Conservation (phyloP, 2,329 filamentous ascomycete genomes). For the Fusarium tupiense region DNA sequence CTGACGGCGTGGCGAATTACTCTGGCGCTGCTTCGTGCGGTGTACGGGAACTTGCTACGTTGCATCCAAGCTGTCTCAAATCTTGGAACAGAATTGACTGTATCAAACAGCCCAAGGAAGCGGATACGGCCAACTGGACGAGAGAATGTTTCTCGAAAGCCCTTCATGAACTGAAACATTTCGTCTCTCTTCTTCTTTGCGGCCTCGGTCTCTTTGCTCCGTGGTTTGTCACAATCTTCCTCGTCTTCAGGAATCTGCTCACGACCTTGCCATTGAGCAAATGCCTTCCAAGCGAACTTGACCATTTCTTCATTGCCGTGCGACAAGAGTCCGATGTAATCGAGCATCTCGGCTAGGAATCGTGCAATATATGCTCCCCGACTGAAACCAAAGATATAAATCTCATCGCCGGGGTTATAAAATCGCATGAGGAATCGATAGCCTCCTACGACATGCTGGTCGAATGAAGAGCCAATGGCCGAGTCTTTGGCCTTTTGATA, state of each 20-base stretch:
- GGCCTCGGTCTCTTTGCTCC: slow-evolving; percentile 50
- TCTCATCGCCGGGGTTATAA: slow-evolving; percentile 71
- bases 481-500: slow-evolving; percentile 80
- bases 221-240: slow-evolving; percentile 28
- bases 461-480: slow-evolving; percentile 82
- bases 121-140: slow-evolving; percentile 77
- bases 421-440: slow-evolving; percentile 84
- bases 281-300: slow-evolving; percentile 84
- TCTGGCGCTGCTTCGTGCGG: slow-evolving; percentile 64
- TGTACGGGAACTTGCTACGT: slow-evolving; percentile 79
- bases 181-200: slow-evolving; percentile 56
- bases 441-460: slow-evolving; percentile 83
- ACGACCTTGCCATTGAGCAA: slow-evolving; percentile 76
- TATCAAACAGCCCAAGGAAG: slow-evolving; percentile 84
- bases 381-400: slow-evolving; percentile 80
- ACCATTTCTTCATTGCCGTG: slow-evolving; percentile 89
- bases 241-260: slow-evolving; percentile 55
- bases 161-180: slow-evolving; percentile 79
- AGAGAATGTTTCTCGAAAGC: slow-evolving; percentile 83
- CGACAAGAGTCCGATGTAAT: slow-evolving; percentile 81
- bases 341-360: slow-evolving; percentile 85
- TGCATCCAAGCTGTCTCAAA: slow-evolving; percentile 84
- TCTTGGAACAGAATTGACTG: slow-evolving; percentile 80
- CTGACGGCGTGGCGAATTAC: slow-evolving; percentile 76
- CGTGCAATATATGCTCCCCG: slow-evolving; percentile 78